Conservation (phyloP, 108 stramenopile species). For the Skeletonema marinoi region DNA sequence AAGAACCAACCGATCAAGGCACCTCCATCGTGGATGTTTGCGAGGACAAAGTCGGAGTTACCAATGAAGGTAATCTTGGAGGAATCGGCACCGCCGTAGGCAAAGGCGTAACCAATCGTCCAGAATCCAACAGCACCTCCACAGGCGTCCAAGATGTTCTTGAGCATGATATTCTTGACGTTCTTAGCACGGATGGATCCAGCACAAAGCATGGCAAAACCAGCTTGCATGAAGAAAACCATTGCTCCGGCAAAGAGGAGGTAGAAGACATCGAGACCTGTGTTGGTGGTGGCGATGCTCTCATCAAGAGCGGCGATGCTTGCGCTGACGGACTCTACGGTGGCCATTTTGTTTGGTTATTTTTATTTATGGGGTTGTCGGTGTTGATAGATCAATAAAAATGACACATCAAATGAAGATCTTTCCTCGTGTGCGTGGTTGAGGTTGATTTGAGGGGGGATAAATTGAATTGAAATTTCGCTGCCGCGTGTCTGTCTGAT, state of each 20-base stretch:
- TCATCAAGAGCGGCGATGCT: not conserved
- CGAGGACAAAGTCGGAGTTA: constrained; percentile 38
- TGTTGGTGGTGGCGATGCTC: not conserved
- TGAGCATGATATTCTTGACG: constrained; percentile 63
- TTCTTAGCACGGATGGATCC: constrained; percentile 67
- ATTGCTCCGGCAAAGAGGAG: constrained; percentile 42
- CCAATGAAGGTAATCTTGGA: constrained; percentile 38
- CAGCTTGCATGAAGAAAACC: constrained; percentile 76
- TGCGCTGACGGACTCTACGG: not conserved
- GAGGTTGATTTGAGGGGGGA: too few relatives aligned
- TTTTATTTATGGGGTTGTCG: too few relatives aligned
- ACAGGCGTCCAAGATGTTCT: constrained; percentile 66
- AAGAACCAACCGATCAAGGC: constrained; percentile 74
- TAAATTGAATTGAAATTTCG: too few relatives aligned
- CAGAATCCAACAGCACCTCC: constrained; percentile 64
- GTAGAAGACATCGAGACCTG: constrained; percentile 36
- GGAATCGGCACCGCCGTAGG: constrained; percentile 42
- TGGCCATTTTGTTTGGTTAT: not conserved
- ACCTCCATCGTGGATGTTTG: not conserved
- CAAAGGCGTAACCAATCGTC: constrained; percentile 60
- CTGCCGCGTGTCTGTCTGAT: too few relatives aligned
- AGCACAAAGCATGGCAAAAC: constrained; percentile 85
- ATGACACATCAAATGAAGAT: too few relatives aligned
- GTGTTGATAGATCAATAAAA: too few relatives aligned
- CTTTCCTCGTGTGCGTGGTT: too few relatives aligned